Evolutionary conservation across 768 basidiomycete genomes (phyloP).

Genomic region (Gautieria morchelliformis): DNA sequence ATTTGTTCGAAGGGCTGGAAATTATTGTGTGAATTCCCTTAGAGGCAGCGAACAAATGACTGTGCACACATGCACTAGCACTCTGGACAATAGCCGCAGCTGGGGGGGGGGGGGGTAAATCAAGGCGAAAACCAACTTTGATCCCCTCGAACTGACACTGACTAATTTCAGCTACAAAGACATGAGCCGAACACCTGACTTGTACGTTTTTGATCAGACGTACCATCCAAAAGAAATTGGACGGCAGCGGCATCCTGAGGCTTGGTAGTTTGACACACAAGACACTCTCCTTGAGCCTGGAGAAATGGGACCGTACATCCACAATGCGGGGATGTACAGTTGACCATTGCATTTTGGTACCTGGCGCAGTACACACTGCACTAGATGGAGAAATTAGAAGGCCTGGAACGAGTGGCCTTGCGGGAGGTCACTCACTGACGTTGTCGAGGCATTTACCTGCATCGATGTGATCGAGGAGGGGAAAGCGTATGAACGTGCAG

Average conservation of each 20-base stretch:
- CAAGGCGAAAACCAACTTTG: background rate
- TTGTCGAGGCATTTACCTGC: background rate
- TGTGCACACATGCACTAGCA: background rate
- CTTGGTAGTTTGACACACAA: background rate
- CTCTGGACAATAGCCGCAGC: background rate
- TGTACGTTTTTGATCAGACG: background rate
- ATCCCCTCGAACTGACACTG: background rate
- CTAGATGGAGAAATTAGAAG: background rate
- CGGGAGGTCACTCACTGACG: background rate
- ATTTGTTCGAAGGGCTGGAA: background rate
- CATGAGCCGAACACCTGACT: background rate
- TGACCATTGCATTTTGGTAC: background rate
- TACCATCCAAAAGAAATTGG: constrained; percentile 3
- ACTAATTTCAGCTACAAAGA: background rate
- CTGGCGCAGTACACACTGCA: background rate
- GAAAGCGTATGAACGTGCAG: background rate
- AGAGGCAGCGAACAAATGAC: background rate
- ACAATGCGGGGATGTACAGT: background rate
- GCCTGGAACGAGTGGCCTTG: background rate
- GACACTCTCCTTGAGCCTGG: background rate
- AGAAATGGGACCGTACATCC: background rate
- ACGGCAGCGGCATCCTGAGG: background rate
- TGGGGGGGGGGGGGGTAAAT: background rate
- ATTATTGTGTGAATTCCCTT: background rate
- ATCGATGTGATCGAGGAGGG: background rate